Evolutionary conservation across 495 filamentous ascomycete species (phyloP), one percentile per base, ranked within the genome.

Genomic region (Xylaria curta): DNA sequence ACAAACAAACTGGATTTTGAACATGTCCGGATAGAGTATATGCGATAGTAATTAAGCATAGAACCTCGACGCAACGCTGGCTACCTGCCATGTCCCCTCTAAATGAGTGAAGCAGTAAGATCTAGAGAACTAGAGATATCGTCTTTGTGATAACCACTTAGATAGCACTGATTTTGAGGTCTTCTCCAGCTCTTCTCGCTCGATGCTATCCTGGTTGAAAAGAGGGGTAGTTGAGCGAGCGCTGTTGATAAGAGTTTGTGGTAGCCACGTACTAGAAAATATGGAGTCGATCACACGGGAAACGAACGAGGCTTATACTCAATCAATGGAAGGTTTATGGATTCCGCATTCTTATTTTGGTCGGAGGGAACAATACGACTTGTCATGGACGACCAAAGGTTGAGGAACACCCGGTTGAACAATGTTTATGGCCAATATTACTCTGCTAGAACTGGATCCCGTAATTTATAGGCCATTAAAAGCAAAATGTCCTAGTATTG

Each of bases 41-140:
- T 56, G 65, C 19, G 65, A 67, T 67, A 67, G 36, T 54, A 54
- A 67, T 56, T n/a, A 56, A 56, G 31, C 65, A 42, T 40, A n/a
- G 10, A 24, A 44, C 21, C 65, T 67, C 49, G 10, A 56, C 2
- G 1, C 10, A 36, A 9, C 6, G n/a, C 36, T 31, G 2, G 3
- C 26, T 42, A 4, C 15, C 28, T 28, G n/a, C 17, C 1, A 42
- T 28, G 4, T 24, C 19, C 24, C 28, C 0, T 28, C 6, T 21
- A 33, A 17, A 21, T 62, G 21, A 21, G 59, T 61, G 59, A 62
- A 24, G 4, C 21, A 62, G 28, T 10, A 40, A n/a, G 15, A 38
- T 28, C 4, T 15, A 17, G 26, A 28, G 15, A 40, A 42, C 17
- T 19, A 59, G 28, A 19, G 13, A 36, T 36, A 13, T 26, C 6